A percentile compares a stretch with the other conserved stretches of the same genome.
Evolutionary conservation across 2,329 filamentous ascomycete genomes (phyloP).

Genomic region (Coleophoma crateriformis): DNA sequence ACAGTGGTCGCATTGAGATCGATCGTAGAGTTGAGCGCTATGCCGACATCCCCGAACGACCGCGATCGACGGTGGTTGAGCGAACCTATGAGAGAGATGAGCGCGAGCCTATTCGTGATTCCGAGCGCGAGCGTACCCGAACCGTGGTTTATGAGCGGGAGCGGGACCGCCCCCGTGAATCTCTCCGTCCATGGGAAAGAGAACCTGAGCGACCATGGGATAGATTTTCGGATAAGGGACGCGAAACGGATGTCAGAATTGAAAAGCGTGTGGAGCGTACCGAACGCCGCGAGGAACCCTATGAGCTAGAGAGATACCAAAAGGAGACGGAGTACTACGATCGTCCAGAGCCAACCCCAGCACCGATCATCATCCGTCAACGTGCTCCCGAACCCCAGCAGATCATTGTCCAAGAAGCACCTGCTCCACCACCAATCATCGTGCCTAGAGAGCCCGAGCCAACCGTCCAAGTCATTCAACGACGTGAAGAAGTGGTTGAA

Average conservation of each 20-base stretch:
- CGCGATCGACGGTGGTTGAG: slow-evolving; percentile 16
- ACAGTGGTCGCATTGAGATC: slow-evolving; percentile 21
- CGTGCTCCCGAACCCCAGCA: slow-evolving; percentile 49
- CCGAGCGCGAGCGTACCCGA: slow-evolving; percentile 18
- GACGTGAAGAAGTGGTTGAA: slow-evolving; percentile 15
- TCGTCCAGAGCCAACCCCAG: slow-evolving; percentile 40
- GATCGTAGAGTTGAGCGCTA: slow-evolving; percentile 23
- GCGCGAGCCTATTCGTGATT: slow-evolving; percentile 31
- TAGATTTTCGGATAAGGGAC: slow-evolving; percentile 8
- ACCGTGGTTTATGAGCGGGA: slow-evolving; percentile 36
- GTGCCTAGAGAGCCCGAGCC: slow-evolving; percentile 22
- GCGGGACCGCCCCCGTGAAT: slow-evolving; percentile 35
- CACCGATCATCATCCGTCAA: slow-evolving; percentile 52
- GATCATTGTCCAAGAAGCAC: slow-evolving; percentile 55
- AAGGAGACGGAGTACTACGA: slow-evolving; percentile 59
- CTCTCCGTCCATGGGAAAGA: slow-evolving; percentile 28
- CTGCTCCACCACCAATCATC: slow-evolving; percentile 44
- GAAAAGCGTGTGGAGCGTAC: slow-evolving; percentile 14
- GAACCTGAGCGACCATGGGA: slow-evolving; percentile 11
- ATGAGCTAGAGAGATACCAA: slow-evolving; percentile 52
- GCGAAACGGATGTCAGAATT: slow-evolving; percentile 20
- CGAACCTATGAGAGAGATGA: slow-evolving; percentile 13
- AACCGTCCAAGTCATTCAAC: slow-evolving; percentile 16
- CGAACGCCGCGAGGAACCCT: slow-evolving; percentile 23
- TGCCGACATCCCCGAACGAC: slow-evolving; percentile 15